Percentiles rank a stretch among this genome's conserved stretches.
Evolutionary conservation across 1,284 basidiomycete species (phyloP).

Genomic region (Apiotrichum akiyoshidainum): DNA sequence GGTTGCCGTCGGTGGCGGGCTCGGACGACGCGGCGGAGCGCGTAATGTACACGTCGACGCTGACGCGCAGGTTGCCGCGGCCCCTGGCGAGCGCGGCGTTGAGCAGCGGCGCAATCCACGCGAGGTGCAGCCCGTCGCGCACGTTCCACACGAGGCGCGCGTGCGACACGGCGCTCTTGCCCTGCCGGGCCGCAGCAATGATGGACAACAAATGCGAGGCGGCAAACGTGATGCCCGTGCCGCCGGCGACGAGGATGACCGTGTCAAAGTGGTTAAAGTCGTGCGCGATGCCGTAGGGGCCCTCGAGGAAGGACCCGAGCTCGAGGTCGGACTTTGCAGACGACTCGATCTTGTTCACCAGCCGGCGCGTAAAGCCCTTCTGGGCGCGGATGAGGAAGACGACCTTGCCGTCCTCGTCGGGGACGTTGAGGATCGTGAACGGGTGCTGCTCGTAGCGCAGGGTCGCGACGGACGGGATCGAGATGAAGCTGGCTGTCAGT

Average conservation of each 20-base stretch:
- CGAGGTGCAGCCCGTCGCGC: conserved; percentile 10
- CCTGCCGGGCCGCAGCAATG: conserved; percentile 27
- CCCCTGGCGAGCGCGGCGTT: conserved; percentile 16
- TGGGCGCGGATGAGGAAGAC: conserved; percentile 19
- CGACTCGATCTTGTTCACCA: conserved; percentile 20
- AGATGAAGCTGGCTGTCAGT: conserved; percentile 21
- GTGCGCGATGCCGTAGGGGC: conserved; percentile 39
- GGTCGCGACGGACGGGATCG: conserved; percentile 37
- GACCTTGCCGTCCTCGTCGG: conserved; percentile 10
- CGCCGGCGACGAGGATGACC: conserved; percentile 43
- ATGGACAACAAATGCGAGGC: conserved; percentile 34
- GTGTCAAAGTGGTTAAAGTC: conserved; percentile 29
- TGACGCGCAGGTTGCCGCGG: conserved; percentile 7
- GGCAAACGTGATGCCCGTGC: conserved; percentile 44
- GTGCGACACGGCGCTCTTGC: conserved; percentile 26
- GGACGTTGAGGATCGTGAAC: conserved; percentile 39
- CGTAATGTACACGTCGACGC: conserved; percentile 25
- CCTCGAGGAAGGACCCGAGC: conserved; percentile 38
- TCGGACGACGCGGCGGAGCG: conserved; percentile 12
- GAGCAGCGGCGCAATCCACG: conserved; percentile 26
- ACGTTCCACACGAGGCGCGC: conserved; percentile 42
- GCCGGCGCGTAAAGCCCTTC: conserved; percentile 37
- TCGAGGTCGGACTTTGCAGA: conserved; percentile 17
- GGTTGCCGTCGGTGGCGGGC: conserved; percentile 6
- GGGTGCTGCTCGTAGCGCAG: conserved; percentile 48